phyloP scores from a whole-genome alignment of 352 stramenopile species.

The Saprolegnia parasitica region DNA sequence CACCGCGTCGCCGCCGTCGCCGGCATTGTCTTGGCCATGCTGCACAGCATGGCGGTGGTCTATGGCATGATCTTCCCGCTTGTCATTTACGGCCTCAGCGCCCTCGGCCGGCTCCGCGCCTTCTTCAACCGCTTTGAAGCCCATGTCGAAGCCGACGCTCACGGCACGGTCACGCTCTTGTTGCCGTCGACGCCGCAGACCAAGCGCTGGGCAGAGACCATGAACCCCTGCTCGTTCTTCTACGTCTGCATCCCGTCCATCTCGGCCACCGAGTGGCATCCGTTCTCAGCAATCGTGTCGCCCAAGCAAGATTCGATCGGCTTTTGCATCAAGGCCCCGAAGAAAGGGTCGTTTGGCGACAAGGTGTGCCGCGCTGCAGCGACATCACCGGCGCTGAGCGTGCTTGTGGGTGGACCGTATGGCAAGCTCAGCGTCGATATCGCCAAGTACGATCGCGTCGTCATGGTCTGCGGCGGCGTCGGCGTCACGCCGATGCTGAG shows the following conservation, averaged over 20 bases:
- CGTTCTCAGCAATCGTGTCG: constrained; percentile 75
- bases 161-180: constrained; percentile 48
- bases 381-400: constrained; percentile 39
- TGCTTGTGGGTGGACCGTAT: constrained; percentile 65
- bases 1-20: constrained; percentile 69
- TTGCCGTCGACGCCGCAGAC: constrained; percentile 53
- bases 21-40: constrained; percentile 68
- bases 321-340: constrained; percentile 66
- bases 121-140: constrained; percentile 49
- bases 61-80: constrained; percentile 58
- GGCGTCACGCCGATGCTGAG: constrained; percentile 76
- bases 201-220: constrained; percentile 48
- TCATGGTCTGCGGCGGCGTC: constrained; percentile 65
- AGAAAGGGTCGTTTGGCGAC: constrained; percentile 42
- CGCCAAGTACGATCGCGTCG: constrained; percentile 55
- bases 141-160: constrained; percentile 38
- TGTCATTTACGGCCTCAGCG: constrained; percentile 50
- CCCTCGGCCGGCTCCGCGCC: constrained; percentile 44
- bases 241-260: constrained; percentile 64
- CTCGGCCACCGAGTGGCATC: constrained; percentile 65
- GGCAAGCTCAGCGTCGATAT: constrained; percentile 59
- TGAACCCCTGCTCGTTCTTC: constrained; percentile 69
- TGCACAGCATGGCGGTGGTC: constrained; percentile 55
- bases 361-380: constrained; percentile 44
- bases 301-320: constrained; percentile 66